Percentiles rank a stretch among this genome's conserved stretches.
These are phyloP conservation scores for Fusarium devonianum DNA, from an alignment of 2,329 filamentous ascomycete species.

Conservation along the genomic window DNA sequence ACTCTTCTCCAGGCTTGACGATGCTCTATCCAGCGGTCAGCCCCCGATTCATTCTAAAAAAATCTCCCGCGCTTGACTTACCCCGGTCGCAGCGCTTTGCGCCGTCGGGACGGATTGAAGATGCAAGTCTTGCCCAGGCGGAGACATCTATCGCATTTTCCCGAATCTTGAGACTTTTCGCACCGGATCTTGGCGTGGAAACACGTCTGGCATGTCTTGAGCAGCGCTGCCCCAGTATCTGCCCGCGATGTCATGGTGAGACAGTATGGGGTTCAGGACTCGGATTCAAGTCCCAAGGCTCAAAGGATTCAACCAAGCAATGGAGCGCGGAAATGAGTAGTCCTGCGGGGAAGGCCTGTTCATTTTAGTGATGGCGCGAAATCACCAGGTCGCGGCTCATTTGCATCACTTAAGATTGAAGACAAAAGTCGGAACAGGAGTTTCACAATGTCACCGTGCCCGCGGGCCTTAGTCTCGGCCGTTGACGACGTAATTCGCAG, in stretches of 20 bases:
- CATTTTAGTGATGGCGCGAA: too few relatives aligned
- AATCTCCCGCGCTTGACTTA: neutral
- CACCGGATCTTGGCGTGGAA: conserved; percentile 48
- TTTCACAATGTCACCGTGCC: neutral
- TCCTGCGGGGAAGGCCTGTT: too few relatives aligned
- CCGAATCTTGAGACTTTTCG: conserved; percentile 45
- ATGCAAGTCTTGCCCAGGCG: conserved; percentile 45
- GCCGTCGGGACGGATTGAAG: conserved; percentile 43
- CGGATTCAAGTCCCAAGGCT: too few relatives aligned
- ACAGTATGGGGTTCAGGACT: too few relatives aligned
- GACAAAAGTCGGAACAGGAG: neutral
- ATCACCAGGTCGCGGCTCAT: neutral
- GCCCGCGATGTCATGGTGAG: conserved; percentile 22
- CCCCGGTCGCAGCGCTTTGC: conserved; percentile 32
- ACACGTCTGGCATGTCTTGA: conserved; percentile 47
- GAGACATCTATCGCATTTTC: conserved; percentile 45
- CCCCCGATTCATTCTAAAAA: neutral
- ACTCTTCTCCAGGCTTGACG: conserved; percentile 20
- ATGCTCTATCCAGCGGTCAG: conserved; percentile 6
- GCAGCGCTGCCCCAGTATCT: conserved; percentile 18
- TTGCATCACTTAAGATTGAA: too few relatives aligned
- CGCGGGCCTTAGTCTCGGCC: too few relatives aligned
- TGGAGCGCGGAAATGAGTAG: too few relatives aligned
- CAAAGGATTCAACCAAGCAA: too few relatives aligned
- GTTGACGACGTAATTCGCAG: neutral